phyloP scores from a whole-genome alignment of 352 stramenopile genomes.

The Pythium pyrilobum region DNA sequence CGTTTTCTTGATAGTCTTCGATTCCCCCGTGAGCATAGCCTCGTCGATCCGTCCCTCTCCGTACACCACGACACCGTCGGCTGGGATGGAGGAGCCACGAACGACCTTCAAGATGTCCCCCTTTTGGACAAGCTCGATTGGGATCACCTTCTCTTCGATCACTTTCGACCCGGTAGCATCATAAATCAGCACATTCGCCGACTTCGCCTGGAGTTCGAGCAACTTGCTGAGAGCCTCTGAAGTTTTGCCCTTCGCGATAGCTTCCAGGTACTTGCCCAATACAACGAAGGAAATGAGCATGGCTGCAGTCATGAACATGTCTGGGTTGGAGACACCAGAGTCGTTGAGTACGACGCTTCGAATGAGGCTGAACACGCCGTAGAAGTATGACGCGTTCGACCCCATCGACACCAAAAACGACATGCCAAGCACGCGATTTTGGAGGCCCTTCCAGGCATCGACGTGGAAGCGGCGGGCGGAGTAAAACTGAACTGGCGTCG shows the following conservation, averaged over 20 bases:
- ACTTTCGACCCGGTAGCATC: conserved; percentile 49
- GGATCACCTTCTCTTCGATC: conserved; percentile 67
- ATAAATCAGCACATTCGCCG: conserved; percentile 89
- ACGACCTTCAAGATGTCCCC: conserved; percentile 94
- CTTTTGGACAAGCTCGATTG: conserved; percentile 86
- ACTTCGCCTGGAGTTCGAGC: conserved; percentile 94
- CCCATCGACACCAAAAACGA: conserved; percentile 96
- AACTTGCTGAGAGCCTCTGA: conserved; percentile 94
- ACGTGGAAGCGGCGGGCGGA: conserved; percentile 92
- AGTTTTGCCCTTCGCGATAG: conserved; percentile 91
- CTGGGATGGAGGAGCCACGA: conserved; percentile 88
- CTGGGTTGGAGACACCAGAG: conserved; percentile 52
- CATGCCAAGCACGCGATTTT: conserved; percentile 92
- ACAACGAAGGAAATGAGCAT: conserved; percentile 98
- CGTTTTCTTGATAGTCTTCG: conserved; percentile 91
- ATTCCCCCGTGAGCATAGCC: conserved; percentile 94
- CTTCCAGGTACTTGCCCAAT: conserved; percentile 97
- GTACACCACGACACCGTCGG: conserved; percentile 90
- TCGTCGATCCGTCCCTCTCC: conserved; percentile 92
- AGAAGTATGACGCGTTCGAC: conserved; percentile 95
- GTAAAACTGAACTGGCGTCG: conserved; percentile 96
- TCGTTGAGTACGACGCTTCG: conserved; percentile 63
- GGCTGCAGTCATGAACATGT: conserved; percentile 98
- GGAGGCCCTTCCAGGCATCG: conserved; percentile 89
- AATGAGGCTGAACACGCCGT: conserved; percentile 89